A percentile compares a stretch with the other conserved stretches of the same genome.
These are phyloP conservation scores for Paraconiothyrium brasiliense DNA, from an alignment of 2,329 filamentous ascomycete genomes.

Conservation along the genomic window DNA sequence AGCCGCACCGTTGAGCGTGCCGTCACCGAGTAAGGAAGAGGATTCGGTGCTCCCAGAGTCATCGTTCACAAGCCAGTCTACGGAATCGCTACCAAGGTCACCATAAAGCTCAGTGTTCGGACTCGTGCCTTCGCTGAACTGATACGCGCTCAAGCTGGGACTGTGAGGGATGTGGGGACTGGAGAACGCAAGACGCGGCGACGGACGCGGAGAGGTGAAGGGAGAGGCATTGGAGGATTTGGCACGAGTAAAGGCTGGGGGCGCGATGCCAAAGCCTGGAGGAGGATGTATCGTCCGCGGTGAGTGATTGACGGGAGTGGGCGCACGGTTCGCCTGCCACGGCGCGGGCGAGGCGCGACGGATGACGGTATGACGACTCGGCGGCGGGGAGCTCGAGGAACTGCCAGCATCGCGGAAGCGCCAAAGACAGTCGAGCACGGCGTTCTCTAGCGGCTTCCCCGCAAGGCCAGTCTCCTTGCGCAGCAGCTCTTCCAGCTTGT, in stretches of 20 bases:
- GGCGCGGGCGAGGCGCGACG: conserved; percentile 91
- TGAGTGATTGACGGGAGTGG: conserved; percentile 83
- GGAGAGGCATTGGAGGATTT: conserved; percentile 84
- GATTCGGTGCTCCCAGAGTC: conserved; percentile 83
- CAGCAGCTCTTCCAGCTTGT: conserved; percentile 86
- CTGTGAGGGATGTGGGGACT: conserved; percentile 93
- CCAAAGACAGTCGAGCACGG: conserved; percentile 90
- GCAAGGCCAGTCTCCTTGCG: conserved; percentile 79
- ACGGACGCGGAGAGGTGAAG: conserved; percentile 92
- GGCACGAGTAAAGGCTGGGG: conserved; percentile 77
- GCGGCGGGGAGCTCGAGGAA: conserved; percentile 79
- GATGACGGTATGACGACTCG: conserved; percentile 87
- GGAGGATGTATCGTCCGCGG: conserved; percentile 83
- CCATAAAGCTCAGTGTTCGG: conserved; percentile 87
- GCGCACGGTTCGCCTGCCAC: conserved; percentile 80
- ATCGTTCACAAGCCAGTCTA: conserved; percentile 94
- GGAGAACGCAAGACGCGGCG: conserved; percentile 87
- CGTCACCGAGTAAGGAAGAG: conserved; percentile 75
- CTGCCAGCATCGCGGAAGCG: conserved; percentile 72
- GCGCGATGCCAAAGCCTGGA: conserved; percentile 77
- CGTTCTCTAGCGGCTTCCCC: conserved; percentile 84
- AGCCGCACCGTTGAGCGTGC: conserved; percentile 78
- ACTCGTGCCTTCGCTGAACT: conserved; percentile 80
- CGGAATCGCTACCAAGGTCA: conserved; percentile 90
- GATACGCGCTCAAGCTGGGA: conserved; percentile 92